Conservation (phyloP, 83 land plant genomes). For the Picea abies region DNA sequence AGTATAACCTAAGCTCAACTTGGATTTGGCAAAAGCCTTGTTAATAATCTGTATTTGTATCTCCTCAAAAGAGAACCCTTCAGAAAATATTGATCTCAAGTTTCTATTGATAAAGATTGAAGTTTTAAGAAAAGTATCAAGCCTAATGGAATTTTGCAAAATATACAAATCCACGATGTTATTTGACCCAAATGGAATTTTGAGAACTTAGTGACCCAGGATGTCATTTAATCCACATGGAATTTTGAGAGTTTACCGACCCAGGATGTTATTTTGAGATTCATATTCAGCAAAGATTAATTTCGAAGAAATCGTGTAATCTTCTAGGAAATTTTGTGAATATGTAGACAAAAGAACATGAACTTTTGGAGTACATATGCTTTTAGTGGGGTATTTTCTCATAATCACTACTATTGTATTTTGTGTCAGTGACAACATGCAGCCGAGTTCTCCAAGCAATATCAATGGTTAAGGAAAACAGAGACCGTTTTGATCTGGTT, state of each 20-base stretch:
- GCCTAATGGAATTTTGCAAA: neutral
- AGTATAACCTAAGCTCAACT: no score
- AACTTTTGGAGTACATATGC: neutral
- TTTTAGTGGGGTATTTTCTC: neutral
- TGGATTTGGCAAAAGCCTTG: no score
- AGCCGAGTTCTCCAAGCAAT: conserved; percentile 60
- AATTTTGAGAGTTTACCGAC: neutral
- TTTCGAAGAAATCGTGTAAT: neutral
- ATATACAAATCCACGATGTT: no score
- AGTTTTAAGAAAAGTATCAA: neutral
- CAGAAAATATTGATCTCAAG: no score
- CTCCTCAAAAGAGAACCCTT: no score
- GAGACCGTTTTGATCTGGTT: conserved; percentile 68
- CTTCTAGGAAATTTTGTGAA: neutral
- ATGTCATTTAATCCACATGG: neutral
- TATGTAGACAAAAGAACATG: neutral
- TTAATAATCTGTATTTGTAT: no score
- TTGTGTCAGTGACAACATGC: conserved; percentile 77
- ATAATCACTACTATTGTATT: conserved; percentile 17
- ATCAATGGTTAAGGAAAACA: conserved; percentile 56
- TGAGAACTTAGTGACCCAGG: no score
- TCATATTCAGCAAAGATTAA: neutral
- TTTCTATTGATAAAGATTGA: no score
- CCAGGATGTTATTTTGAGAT: neutral
- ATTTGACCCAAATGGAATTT: no score